A percentile compares a stretch with the other conserved stretches of the same genome.
phyloP scores from a whole-genome alignment of 2,329 filamentous ascomycete genomes.

The Pseudogymnoascus destructans region DNA sequence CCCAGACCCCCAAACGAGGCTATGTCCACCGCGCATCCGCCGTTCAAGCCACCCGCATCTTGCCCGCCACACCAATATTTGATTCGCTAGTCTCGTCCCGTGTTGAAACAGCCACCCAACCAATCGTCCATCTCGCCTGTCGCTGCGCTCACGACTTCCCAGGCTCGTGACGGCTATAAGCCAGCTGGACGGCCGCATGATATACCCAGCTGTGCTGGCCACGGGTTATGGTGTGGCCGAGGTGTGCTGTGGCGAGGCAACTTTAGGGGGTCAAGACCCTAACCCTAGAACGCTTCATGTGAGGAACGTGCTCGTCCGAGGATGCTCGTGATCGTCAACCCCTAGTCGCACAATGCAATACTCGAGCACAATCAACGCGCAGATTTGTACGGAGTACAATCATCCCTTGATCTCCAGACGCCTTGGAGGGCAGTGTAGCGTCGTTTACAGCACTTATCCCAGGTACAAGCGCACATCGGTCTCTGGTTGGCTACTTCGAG shows the following conservation, averaged over 20 bases:
- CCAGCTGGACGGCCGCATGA: slow-evolving; percentile 4
- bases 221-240: slow-evolving; percentile 1
- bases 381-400: neutral
- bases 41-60: slow-evolving; percentile 2
- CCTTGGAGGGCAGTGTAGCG: neutral
- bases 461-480: neutral
- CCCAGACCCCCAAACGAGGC: slow-evolving; percentile 6
- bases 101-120: neutral
- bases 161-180: neutral
- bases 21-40: slow-evolving; percentile 4
- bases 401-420: slow-evolving; percentile 1
- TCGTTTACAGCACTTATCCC: neutral
- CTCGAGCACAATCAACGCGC: neutral
- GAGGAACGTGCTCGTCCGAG: slow-evolving; percentile 2
- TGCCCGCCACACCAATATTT: slow-evolving; percentile 6
- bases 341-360: neutral
- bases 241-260: slow-evolving; percentile 3
- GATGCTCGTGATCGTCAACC: neutral
- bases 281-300: neutral
- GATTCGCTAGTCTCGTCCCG: neutral
- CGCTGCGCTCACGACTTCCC: neutral
- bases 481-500: neutral
- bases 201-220: slow-evolving; percentile 3
- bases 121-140: slow-evolving; percentile 1
- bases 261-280: neutral